These are phyloP conservation scores for Lichtheimia corymbifera DNA, from an alignment of 371 early-diverging fungal species.

Conservation along the genomic window DNA sequence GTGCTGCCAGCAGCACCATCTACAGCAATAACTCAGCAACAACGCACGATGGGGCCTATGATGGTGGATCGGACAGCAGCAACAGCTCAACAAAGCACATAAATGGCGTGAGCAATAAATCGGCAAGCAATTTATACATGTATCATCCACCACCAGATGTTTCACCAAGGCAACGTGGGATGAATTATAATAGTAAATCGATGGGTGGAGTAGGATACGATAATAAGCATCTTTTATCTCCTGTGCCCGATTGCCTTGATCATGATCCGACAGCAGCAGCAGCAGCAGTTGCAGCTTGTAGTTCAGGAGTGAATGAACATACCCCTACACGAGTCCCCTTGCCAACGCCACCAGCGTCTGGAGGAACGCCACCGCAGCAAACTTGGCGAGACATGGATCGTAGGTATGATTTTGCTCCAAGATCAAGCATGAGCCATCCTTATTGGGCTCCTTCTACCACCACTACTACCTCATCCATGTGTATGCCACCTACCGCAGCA, in stretches of 20 bases:
- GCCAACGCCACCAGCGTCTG: conserved; percentile 16
- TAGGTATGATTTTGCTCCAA: too few species aligned
- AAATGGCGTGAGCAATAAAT: too few species aligned
- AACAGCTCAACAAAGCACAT: too few species aligned
- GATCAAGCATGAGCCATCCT: too few species aligned
- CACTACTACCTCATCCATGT: background rate
- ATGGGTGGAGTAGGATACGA: background rate
- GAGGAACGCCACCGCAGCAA: conserved; percentile 12
- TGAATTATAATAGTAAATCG: background rate
- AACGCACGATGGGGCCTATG: background rate
- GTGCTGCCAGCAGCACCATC: background rate
- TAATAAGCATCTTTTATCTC: conserved; percentile 10
- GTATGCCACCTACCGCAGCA: background rate
- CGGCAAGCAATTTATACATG: background rate
- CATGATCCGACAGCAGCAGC: conserved; percentile 2
- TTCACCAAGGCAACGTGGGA: background rate
- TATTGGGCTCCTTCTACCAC: too few species aligned
- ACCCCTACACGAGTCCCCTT: conserved; percentile 14
- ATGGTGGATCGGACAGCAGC: background rate
- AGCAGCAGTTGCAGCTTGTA: conserved; percentile 4
- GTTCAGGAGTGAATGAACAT: conserved; percentile 7
- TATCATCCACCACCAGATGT: background rate
- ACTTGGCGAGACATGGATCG: conserved; percentile 1
- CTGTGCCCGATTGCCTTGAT: conserved; percentile 12
- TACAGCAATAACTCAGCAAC: too few species aligned